Base-by-base conservation (phyloP, 768 basidiomycete species). In the Fomitopsis serialis region DNA sequence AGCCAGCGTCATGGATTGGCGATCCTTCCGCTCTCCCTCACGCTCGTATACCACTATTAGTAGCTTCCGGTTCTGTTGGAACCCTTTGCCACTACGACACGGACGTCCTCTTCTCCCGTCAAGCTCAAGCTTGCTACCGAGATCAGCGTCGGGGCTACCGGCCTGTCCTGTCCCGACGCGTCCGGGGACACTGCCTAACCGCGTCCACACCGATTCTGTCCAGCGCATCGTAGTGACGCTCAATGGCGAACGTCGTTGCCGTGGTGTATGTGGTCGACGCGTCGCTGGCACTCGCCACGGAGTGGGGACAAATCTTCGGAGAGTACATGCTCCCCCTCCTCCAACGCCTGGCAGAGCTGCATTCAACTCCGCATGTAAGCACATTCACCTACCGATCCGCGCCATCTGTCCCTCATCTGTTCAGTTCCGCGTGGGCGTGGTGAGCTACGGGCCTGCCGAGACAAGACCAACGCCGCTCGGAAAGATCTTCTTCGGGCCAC, bases 371-470 rank as follows among this genome's bases (percentile, higher is more conserved):
- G 55, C 72, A 70, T 56, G 78, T 79, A 55, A n/a, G 65, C 58
- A 24, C 8, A 45, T 27, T 43, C 44, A 22, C 6, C 44, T 13
- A 23, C 21, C 44, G 6, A 10, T 48, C 27, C 8, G 23, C 45
- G 6, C 8, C 36, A 12, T 22, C 22, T 34, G 22, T 19, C 34
- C 9, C 36, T 32, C 46, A 47, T 11, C 11, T 5, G n/a, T 3
- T 34, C 19, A 77, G 74, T 64, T 72, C 56, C 63, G 75, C 27
- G 52, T 84, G 10, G 86, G 74, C 8, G 74, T 85, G 52, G 74
- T 89, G 22, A 78, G 77, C 7, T 89, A 89, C 70, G 86, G 77
- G 5, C 71, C 78, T 10, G 72, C 79, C n/a, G 78, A 83, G 57
- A 77, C 77, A 1, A 58, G 66, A 2, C 84, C 84, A 0, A 70